Conservation (phyloP, 176 grass and related monocot species). For the Lolium rigidum region DNA sequence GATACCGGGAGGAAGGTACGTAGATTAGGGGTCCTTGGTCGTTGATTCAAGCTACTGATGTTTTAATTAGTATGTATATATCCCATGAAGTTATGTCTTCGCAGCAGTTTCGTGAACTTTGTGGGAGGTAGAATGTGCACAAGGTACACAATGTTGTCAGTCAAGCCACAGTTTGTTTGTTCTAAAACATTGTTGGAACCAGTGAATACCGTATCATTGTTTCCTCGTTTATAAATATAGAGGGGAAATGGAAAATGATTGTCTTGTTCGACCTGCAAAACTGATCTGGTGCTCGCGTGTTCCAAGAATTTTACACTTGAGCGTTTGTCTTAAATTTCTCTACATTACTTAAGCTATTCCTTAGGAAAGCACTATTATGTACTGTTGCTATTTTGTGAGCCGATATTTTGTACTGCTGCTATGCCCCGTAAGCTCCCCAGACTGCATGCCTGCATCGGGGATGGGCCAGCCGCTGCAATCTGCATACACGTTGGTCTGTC, state of each 20-base stretch:
- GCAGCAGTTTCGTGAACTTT: not conserved
- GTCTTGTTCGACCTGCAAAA: not conserved
- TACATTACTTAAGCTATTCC: not conserved
- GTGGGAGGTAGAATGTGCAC: slow-evolving; percentile 10
- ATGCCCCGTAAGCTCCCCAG: not conserved
- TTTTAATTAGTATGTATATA: slow-evolving; percentile 39
- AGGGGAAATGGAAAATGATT: not conserved
- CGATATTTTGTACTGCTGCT: not conserved
- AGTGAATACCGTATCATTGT: not conserved
- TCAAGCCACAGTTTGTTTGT: not conserved
- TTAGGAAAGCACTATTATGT: not conserved
- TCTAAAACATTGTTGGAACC: not conserved
- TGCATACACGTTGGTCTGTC: too few relatives aligned
- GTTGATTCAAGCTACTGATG: slow-evolving; percentile 11
- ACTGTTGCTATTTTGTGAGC: not conserved
- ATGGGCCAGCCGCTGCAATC: not conserved
- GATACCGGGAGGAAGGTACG: slow-evolving; percentile 59
- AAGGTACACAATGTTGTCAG: not conserved
- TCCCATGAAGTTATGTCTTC: slow-evolving; percentile 25
- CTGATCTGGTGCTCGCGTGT: not conserved
- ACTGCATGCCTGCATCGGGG: not conserved
- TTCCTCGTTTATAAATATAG: not conserved
- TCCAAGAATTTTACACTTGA: not conserved
- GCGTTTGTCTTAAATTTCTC: not conserved
- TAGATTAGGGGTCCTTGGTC: slow-evolving; percentile 35